Base-by-base conservation (phyloP, 1,284 basidiomycete genomes). In the Ganoderma sinense region DNA sequence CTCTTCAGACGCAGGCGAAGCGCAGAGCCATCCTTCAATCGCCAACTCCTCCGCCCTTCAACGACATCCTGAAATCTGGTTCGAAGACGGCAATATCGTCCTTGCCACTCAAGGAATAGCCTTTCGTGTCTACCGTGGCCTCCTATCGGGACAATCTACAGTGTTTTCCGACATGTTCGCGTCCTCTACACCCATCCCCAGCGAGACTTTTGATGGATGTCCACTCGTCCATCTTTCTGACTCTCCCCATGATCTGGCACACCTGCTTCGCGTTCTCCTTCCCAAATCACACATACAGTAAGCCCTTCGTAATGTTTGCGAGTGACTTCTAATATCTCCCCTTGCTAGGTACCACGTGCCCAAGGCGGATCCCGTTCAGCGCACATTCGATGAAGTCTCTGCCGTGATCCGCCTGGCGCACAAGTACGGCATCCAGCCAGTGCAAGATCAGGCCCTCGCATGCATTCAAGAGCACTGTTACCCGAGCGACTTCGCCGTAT, bases 81-180 rank as follows among this genome's bases (percentile, higher is more conserved):
- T 67, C 56, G 69, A 69, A 1, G 75, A 77, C 53, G 75, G 76
- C 14, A 74, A 64, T 61, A 62, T 78, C 36, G 61, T 77, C 41
- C 67, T 76, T 14, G 66, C 73, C 31, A 70, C 65, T 14, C 55
- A 61, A 10, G 29, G 48, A 0, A 63, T 33, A 1, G 72, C 53
- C 7, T 76, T 75, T 43, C 70, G 71, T 10, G 66, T 78, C 13
- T 71, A 73, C 58, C 48, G 58, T 3, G 70, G 69, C 1, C 18
- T 76, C 14, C 72, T 78, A 4, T 71, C 74, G 1, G 43, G 31
- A 4, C 70, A 75, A 1, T 78, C 75, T 1, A 16, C 59, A 0
- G 65, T 76, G 0, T 76, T 76, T 26, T 41, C 59, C 1, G 73
- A 73, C 39, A 62, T 77, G 59, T 75, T 77, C 33, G 39, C 64